Evolutionary conservation across 495 filamentous ascomycete genomes (phyloP).

Genomic region (Tuber melanosporum): DNA sequence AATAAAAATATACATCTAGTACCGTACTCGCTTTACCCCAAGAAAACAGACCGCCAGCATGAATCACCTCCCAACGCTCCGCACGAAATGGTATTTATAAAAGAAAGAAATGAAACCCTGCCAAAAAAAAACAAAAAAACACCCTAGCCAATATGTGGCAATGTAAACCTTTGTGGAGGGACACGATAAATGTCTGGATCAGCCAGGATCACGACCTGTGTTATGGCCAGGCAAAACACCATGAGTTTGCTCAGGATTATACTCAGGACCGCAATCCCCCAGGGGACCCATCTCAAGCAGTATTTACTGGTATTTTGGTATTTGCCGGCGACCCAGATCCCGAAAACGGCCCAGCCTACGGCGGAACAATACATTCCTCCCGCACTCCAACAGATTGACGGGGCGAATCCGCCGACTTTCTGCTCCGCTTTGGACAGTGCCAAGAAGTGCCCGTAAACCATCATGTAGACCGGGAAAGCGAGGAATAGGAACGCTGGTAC

Average conservation of each 20-base stretch:
- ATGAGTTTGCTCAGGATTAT: not conserved
- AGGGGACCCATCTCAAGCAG: not conserved
- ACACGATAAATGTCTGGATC: not conserved
- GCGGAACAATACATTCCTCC: not conserved
- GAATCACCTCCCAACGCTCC: not conserved
- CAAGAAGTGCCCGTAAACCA: not conserved
- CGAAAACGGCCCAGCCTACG: not conserved
- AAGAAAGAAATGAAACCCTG: not conserved
- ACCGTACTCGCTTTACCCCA: not conserved
- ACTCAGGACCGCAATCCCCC: not conserved
- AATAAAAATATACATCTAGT: not conserved
- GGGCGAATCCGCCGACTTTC: not conserved
- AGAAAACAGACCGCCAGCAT: not conserved
- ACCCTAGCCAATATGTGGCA: not conserved
- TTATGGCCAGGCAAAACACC: not conserved
- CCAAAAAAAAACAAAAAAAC: not conserved
- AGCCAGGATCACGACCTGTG: not conserved
- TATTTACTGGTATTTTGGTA: not conserved
- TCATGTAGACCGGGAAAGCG: not conserved
- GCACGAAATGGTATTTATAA: not conserved
- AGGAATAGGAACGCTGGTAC: not conserved
- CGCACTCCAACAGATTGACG: not conserved
- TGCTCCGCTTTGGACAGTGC: not conserved
- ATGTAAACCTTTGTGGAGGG: not conserved
- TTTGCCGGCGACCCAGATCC: not conserved